phyloP scores from a whole-genome alignment of 352 stramenopile species.

The Blastocystis hominis region DNA sequence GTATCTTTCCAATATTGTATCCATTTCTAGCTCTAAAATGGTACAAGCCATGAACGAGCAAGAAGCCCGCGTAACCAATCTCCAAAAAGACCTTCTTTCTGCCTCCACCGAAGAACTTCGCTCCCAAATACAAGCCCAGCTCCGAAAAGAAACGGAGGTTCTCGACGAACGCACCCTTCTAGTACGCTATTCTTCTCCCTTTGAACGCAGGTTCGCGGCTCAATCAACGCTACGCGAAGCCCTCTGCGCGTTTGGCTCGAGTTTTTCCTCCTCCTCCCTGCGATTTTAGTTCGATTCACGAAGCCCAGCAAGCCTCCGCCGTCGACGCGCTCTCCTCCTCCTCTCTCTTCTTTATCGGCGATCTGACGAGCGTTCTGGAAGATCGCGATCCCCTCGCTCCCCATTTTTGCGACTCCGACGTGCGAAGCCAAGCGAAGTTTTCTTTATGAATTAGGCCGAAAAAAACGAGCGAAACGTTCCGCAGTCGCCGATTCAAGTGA shows the following conservation, averaged over 20 bases:
- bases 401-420: neutral
- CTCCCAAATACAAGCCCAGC: neutral
- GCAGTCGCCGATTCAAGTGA: neutral
- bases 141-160: neutral
- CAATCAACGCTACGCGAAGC: neutral
- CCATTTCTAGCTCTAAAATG: neutral
- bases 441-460: neutral
- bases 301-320: neutral
- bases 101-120: neutral
- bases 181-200: neutral
- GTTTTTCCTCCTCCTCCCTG: neutral
- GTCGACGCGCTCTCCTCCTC: neutral
- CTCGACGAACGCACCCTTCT: neutral
- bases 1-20: neutral
- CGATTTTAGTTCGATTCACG: neutral
- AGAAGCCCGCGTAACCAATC: neutral
- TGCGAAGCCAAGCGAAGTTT: neutral
- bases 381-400: neutral
- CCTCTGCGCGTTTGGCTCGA: conserved; percentile 25
- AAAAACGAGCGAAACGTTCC: neutral
- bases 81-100: neutral
- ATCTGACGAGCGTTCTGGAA: neutral
- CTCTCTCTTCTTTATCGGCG: conserved; percentile 17
- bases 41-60: neutral
- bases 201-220: neutral